These are phyloP conservation scores for Xerophyta viscosa DNA, from an alignment of 106 monocot species.

Conservation along the genomic window DNA sequence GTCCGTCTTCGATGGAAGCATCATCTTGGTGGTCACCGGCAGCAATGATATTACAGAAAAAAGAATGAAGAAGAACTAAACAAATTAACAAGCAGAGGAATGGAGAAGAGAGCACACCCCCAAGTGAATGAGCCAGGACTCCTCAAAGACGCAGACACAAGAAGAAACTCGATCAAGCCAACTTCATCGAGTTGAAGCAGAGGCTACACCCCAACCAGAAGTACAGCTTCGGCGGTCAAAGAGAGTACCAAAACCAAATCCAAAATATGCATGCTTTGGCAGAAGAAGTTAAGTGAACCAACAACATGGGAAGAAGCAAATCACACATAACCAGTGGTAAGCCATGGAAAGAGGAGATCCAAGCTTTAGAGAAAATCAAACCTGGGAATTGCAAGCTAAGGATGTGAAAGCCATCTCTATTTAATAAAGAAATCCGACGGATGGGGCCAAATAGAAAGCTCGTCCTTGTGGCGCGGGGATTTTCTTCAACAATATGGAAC, in stretches of 20 bases:
- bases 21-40: background rate
- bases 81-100: background rate
- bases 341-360: slow-evolving; percentile 6
- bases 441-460: slow-evolving; percentile 13
- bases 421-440: background rate
- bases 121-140: too few species aligned
- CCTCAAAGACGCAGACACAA: background rate
- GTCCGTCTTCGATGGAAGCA: slow-evolving; percentile 1
- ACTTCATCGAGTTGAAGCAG: background rate
- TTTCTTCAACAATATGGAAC: slow-evolving; percentile 9
- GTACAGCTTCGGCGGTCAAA: background rate
- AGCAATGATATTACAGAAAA: background rate
- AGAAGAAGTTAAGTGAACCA: background rate
- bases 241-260: background rate
- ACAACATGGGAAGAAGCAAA: background rate
- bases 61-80: background rate
- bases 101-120: too few species aligned
- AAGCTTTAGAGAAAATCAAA: slow-evolving; percentile 9
- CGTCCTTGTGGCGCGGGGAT: slow-evolving; percentile 6
- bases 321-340: background rate
- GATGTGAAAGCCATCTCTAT: slow-evolving; percentile 10
- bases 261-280: background rate
- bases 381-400: slow-evolving; percentile 6
- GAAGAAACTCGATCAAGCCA: background rate
- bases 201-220: background rate